Conservation (phyloP, 2,329 filamentous ascomycete species). For the Penicillium verrucosum region DNA sequence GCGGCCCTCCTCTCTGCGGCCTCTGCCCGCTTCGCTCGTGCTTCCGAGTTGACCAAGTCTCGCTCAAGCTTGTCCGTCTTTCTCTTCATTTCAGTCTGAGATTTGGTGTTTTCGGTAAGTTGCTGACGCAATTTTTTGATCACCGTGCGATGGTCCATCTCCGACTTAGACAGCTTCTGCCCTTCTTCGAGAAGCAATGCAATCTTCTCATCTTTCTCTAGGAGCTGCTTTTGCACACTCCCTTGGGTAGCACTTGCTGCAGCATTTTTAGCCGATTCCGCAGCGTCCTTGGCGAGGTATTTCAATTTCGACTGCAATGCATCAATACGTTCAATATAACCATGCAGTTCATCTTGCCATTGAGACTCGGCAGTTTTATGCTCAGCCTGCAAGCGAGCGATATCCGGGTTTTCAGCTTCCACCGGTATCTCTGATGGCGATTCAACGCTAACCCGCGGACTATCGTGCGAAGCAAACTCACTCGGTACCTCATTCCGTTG, state of each 20-base stretch:
- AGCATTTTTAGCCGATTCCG: constrained; percentile 69
- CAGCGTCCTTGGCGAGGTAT: constrained; percentile 77
- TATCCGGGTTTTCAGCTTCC: constrained; percentile 43
- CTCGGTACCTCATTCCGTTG: neutral
- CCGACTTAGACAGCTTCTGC: constrained; percentile 77
- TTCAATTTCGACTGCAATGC: constrained; percentile 86
- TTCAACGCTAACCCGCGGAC: constrained; percentile 16
- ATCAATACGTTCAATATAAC: constrained; percentile 85
- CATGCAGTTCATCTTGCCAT: constrained; percentile 77
- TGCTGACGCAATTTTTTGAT: constrained; percentile 73
- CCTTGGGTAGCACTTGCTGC: constrained; percentile 61
- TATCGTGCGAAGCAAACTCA: constrained; percentile 16
- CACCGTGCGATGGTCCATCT: constrained; percentile 76
- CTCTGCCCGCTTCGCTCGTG: constrained; percentile 62
- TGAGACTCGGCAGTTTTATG: constrained; percentile 53
- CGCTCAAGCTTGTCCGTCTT: constrained; percentile 59
- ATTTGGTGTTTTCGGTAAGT: constrained; percentile 51
- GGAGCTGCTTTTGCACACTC: constrained; percentile 71
- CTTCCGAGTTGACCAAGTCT: constrained; percentile 45
- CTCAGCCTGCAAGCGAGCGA: constrained; percentile 50
- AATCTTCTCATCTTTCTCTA: constrained; percentile 88
- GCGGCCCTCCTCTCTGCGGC: constrained; percentile 54
- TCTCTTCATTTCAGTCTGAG: constrained; percentile 51
- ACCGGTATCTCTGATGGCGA: constrained; percentile 11
- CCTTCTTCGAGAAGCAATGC: constrained; percentile 89